Evolutionary conservation across 1,139 yeast species (phyloP).

Genomic region (Suhomyces terraborum): DNA sequence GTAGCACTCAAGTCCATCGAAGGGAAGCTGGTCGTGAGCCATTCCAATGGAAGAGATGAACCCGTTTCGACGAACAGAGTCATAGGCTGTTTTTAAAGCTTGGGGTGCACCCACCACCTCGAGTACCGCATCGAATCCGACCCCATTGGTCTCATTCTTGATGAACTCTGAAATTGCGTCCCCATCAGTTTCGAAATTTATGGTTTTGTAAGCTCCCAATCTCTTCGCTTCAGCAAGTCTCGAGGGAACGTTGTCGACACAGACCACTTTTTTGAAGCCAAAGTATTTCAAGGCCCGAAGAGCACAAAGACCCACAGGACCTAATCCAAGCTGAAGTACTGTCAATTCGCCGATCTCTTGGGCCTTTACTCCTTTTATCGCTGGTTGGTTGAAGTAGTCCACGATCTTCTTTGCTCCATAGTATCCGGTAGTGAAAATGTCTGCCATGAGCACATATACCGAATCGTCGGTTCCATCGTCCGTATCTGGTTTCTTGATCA

Average conservation of each 20-base stretch:
- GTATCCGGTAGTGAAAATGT: constrained; percentile 67
- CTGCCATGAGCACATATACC: constrained; percentile 61
- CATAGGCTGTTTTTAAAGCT: constrained; percentile 54
- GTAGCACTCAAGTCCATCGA: constrained; percentile 60
- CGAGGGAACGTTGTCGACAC: constrained; percentile 53
- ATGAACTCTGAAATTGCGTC: constrained; percentile 29
- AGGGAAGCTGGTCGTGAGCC: constrained; percentile 61
- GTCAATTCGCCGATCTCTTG: constrained; percentile 35
- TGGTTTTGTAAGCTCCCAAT: constrained; percentile 46
- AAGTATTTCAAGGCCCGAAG: constrained; percentile 47
- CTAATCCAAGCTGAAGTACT: constrained; percentile 59
- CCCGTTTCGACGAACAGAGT: constrained; percentile 59
- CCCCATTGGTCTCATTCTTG: constrained; percentile 31
- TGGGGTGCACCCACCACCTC: constrained; percentile 59
- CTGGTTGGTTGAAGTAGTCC: constrained; percentile 32
- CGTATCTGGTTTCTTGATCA: constrained; percentile 42
- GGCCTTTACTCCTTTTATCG: constrained; percentile 19
- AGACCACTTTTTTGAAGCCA: constrained; percentile 50
- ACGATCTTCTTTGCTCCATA: constrained; percentile 55
- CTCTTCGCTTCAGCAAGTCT: constrained; percentile 47
- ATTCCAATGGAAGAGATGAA: constrained; percentile 62
- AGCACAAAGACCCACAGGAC: constrained; percentile 67
- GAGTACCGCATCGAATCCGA: constrained; percentile 58
- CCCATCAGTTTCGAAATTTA: constrained; percentile 44
- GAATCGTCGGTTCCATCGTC: constrained; percentile 39